Base-by-base conservation (phyloP, 2,329 filamentous ascomycete genomes). In the Pseudocercospora musae region DNA sequence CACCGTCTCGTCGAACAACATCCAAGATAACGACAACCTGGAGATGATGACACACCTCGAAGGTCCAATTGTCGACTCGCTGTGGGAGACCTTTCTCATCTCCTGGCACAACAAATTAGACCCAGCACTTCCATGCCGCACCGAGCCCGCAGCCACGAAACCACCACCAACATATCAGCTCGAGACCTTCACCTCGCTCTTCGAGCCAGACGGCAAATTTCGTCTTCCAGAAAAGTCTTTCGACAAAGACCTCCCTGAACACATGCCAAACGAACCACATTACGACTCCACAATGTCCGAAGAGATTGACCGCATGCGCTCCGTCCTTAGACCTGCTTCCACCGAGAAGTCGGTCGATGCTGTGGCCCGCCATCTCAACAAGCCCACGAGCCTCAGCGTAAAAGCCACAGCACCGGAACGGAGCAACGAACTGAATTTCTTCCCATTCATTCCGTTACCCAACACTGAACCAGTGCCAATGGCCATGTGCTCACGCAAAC, bases 31-130 rank as follows among this genome's bases (percentile, higher is more conserved):
- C 58, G 88, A 90, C 68, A 94, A 94, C 67, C 63, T 92, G 59
- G 90, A 94, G 74, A 71, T 94, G 90, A 87, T 91, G 84, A 81
- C 85, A 2, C 89, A 91, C 59, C 73, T 92, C 0, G 89, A 93
- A 76, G 90, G 90, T 0, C 85, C 89, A 0, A 89, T 93, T 61
- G 89, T 93, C 0, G 88, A 92, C 69, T 85, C 86, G 1, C 75
- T 93, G 23, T 92, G 91, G 71, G 90, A 94, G 66, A 87, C 87
- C 66, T 88, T 88, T 0, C 73, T 92, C 42, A 81, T 92, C 7
- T 89, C 87, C 0, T 94, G 90, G 90, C 80, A 88, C 66, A 87
- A 86, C 63, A 76, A 77, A 0, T 71, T 91, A 0, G 77, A 86
- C 0, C 87, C 88, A 1, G 80, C 84, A 0, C 72, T 90, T 6